These are phyloP conservation scores for Sporothrix dimorphospora DNA, from an alignment of 2,329 filamentous ascomycete genomes.

Conservation along the genomic window DNA sequence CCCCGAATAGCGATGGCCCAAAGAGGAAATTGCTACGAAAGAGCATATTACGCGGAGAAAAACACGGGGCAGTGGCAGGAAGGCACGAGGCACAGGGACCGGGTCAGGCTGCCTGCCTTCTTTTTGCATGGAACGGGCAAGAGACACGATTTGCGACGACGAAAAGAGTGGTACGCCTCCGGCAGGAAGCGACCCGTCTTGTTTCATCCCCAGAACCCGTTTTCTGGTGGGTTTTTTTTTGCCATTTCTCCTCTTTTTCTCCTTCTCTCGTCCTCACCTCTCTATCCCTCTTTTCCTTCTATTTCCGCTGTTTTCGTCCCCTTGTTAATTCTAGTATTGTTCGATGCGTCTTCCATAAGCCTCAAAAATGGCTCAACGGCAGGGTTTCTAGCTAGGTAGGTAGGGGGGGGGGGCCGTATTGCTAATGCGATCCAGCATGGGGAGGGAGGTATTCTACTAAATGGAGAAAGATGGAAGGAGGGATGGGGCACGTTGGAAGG, in stretches of 20 bases:
- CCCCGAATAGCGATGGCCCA: neutral
- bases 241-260: neutral
- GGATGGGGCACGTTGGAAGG: neutral
- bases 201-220: constrained; percentile 15
- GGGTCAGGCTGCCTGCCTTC: neutral
- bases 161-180: constrained; percentile 6
- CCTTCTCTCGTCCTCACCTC: neutral
- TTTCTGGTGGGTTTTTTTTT: neutral
- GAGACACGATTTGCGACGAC: constrained; percentile 3
- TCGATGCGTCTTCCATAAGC: constrained; percentile 13
- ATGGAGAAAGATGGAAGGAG: neutral
- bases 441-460: neutral
- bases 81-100: constrained; percentile 4
- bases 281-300: neutral
- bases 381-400: neutral
- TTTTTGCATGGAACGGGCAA: neutral
- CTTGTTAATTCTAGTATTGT: neutral
- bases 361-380: neutral
- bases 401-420: neutral
- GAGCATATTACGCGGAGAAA: neutral
- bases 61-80: neutral
- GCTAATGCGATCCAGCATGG: neutral
- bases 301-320: neutral
- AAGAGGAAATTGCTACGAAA: constrained; percentile 4
- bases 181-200: constrained; percentile 20